These are phyloP conservation scores for Daldinia childiae DNA, from an alignment of 495 filamentous ascomycete species.

Conservation along the genomic window DNA sequence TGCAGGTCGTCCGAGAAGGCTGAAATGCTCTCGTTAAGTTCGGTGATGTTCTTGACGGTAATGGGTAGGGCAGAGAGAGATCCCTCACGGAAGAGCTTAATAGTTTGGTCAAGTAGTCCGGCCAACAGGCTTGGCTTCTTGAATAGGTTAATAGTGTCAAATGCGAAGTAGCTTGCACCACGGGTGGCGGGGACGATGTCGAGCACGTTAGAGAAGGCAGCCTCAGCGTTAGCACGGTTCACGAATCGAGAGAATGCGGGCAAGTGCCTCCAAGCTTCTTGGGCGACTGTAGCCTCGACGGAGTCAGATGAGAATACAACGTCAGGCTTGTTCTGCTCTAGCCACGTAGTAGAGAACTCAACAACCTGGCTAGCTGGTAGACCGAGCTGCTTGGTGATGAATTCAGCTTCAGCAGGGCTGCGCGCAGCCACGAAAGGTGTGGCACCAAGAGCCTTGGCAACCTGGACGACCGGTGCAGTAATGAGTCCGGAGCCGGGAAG, in stretches of 20 bases:
- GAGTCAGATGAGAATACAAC: constrained; percentile 44
- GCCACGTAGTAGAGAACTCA: constrained; percentile 14
- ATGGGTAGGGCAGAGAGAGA: constrained; percentile 1
- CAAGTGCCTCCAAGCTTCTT: constrained; percentile 50
- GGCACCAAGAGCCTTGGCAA: constrained; percentile 52
- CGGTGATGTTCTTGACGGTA: constrained; percentile 14
- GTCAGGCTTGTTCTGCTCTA: constrained; percentile 42
- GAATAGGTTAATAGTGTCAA: constrained; percentile 30
- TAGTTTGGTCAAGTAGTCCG: not conserved
- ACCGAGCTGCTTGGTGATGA: constrained; percentile 34
- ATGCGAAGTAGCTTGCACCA: constrained; percentile 32
- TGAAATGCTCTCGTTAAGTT: constrained; percentile 25
- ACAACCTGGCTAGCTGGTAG: constrained; percentile 55
- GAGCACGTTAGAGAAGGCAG: constrained; percentile 30
- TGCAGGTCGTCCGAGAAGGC: constrained; percentile 30
- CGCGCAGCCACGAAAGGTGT: constrained; percentile 50
- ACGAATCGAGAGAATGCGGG: constrained; percentile 63
- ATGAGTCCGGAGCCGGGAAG: constrained; percentile 42
- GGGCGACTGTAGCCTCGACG: constrained; percentile 29
- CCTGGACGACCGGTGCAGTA: constrained; percentile 52
- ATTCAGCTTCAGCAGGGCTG: not conserved
- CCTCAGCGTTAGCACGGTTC: constrained; percentile 61
- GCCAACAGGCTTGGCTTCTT: constrained; percentile 20
- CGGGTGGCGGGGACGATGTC: constrained; percentile 33
- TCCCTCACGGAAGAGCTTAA: constrained; percentile 1